These are phyloP conservation scores for Geoglossum glabrum DNA, from an alignment of 495 filamentous ascomycete genomes.

Conservation along the genomic window DNA sequence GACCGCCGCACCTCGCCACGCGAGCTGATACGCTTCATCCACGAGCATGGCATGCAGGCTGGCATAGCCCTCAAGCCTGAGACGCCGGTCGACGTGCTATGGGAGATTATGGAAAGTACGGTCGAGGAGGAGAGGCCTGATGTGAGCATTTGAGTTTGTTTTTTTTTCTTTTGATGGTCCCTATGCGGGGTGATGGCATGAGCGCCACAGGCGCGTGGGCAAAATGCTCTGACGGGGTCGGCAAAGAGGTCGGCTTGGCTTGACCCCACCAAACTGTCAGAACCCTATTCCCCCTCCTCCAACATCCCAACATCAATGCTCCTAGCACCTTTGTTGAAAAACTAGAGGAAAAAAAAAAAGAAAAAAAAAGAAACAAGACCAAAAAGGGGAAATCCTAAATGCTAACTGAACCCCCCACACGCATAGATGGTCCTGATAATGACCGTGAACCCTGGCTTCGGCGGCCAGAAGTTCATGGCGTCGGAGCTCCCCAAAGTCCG, in stretches of 20 bases:
- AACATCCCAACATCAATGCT: no score
- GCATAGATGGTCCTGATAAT: constrained; percentile 90
- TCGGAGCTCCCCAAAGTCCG: constrained; percentile 83
- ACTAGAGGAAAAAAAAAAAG: no score
- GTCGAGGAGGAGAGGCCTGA: constrained; percentile 65
- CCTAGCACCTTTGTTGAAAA: neutral
- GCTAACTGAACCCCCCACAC: neutral
- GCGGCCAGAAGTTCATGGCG: constrained; percentile 96
- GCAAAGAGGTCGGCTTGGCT: no score
- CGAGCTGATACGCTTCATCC: constrained; percentile 76
- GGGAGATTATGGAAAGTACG: constrained; percentile 58
- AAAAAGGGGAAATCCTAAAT: neutral
- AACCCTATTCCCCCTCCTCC: neutral
- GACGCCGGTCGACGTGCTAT: constrained; percentile 75
- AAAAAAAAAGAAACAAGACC: no score
- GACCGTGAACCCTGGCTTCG: constrained; percentile 96
- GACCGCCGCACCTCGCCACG: constrained; percentile 52
- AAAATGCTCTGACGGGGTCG: no score
- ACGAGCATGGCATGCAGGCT: constrained; percentile 70
- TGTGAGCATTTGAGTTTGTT: constrained; percentile 31
- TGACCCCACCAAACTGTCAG: no score
- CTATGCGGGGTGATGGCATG: neutral
- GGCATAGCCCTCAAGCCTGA: constrained; percentile 92
- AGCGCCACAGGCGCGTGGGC: no score
- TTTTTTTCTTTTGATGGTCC: neutral